Base-by-base conservation (phyloP, 1,139 yeast genomes). In the Candida albicans region DNA sequence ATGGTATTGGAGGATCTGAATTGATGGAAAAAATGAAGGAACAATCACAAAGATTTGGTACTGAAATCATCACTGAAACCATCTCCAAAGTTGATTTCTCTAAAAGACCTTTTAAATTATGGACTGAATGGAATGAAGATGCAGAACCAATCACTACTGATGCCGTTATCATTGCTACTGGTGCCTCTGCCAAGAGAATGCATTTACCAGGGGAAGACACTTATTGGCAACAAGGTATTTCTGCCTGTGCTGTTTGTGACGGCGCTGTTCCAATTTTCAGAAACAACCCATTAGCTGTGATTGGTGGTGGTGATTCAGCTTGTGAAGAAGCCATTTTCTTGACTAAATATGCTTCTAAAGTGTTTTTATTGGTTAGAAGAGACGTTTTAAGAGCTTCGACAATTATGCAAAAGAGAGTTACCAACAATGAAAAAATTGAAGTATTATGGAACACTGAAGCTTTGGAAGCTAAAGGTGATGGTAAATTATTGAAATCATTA, bases 221-320 rank as follows among this genome's bases (percentile, higher is more conserved):
- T 37, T 93, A 93, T 81, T 93, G 99, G 99, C 99, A 93, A 76
- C 88, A 87, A 66, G 99, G 99, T 66, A 93, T 93, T 56, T 87
- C 96, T 53, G 99, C 99, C 15, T 93, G 99, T 77, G 99, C 99
- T 40, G 99, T 93, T 50, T 93, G 99, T 73, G 99, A 93, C 64
- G 99, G 99, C 68, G 99, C 99, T 31, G 96, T 93, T 37, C 99
- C 99, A 58, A 90, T 93, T 60, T 93, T 93, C 77, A 86, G 98
- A 78, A 87, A 93, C 77, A 87, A 90, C 70, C 98, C 99, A 35
- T 80, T 93, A 61, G 98, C 96, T 13, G 99, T 93, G 46, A 75
- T 93, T 57, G 99, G 99, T 50, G 99, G 99, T 56, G 99, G 99
- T 66, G 99, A 93, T 69, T 90, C 97, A 52, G 99, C 99, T 26